Base-by-base conservation (phyloP, 257 asterid genomes). In the Dorcoceras hygrometricum region DNA sequence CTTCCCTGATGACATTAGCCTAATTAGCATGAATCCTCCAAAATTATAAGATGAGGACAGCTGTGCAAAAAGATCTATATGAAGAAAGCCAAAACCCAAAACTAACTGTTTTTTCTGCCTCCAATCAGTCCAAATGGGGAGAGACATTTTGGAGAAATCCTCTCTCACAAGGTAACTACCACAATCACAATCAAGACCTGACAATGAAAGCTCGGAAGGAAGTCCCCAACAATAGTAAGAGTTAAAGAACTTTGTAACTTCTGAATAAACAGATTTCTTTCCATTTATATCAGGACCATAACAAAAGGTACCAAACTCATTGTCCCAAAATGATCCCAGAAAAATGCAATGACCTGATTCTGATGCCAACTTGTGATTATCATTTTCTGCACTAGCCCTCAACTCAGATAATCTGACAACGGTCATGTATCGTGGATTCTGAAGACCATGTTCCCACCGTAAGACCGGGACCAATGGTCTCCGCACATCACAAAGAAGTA, bases 261-360 rank as follows among this genome's bases (percentile, higher is more conserved):
- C 82, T 16, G 84, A 70, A 56, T 67, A 53, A 59, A 77, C 43
- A 9, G 73, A 50, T 14, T 69, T 71, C 20, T 66, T 70, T 50
- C 65, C 75, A 24, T 58, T 72, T 59, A 26, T 59, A 67, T 73
- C 76, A 23, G 88, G 87, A 25, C 97, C 98, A 66, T 83, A 92
- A 57, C 88, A 82, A 53, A 92, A 92, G 43, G 84, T 66, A 67
- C 63, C 72, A 74, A 92, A 92, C 73, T 78, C 81, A 36, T 75
- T 65, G 62, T 82, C 89, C 96, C 89, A 89, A 78, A 92, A 86
- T 1, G 98, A 92, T 75, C 98, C 98, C 61, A 92, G 65, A 55
- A 92, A 62, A 76, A 89, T 78, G 74, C 97, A 80, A 70, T 80
- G 74, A 39, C 98, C 96, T n/a, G 91, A 78, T 59, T 87, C 83